A percentile compares a stretch with the other conserved stretches of the same genome.
Evolutionary conservation across 1,284 basidiomycete species (phyloP).

Genomic region (Agaricales sp.): DNA sequence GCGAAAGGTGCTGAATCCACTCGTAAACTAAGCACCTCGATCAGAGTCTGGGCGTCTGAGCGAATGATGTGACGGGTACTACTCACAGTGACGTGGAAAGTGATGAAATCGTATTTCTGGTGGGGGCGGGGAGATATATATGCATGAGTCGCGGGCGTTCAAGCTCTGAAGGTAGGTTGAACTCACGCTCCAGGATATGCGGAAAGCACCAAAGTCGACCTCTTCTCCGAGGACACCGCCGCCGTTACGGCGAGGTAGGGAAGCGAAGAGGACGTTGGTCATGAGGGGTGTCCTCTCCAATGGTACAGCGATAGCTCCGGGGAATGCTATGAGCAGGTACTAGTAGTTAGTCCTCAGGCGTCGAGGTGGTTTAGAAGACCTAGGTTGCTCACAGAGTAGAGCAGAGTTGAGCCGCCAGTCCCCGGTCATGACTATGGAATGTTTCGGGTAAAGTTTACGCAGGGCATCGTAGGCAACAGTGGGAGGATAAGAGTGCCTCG

Average conservation of each 20-base stretch:
- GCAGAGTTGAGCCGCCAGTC: conserved; percentile 37
- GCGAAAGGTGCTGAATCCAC: conserved; percentile 16
- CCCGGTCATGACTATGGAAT: conserved; percentile 45
- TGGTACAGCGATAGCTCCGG: conserved; percentile 34
- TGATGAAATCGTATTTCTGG: conserved; percentile 35
- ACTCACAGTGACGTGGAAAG: conserved; percentile 34
- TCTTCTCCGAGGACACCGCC: conserved; percentile 42
- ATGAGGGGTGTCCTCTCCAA: conserved; percentile 38
- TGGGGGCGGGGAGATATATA: neutral
- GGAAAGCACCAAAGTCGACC: conserved; percentile 45
- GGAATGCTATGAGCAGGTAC: conserved; percentile 20
- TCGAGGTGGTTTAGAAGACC: neutral
- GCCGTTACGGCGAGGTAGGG: conserved; percentile 33
- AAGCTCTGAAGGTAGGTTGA: neutral
- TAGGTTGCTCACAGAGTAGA: conserved; percentile 17
- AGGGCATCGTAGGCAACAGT: conserved; percentile 36
- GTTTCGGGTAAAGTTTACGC: conserved; percentile 47
- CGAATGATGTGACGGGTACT: neutral
- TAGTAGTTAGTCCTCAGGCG: conserved; percentile 18
- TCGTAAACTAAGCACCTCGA: neutral
- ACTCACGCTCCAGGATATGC: conserved; percentile 48
- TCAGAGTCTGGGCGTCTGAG: neutral
- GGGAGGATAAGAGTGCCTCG: conserved; percentile 31
- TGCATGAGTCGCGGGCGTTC: too few species aligned
- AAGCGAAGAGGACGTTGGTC: conserved; percentile 36